phyloP scores from a whole-genome alignment of 2,329 filamentous ascomycete species.

The Xylaria sp. region DNA sequence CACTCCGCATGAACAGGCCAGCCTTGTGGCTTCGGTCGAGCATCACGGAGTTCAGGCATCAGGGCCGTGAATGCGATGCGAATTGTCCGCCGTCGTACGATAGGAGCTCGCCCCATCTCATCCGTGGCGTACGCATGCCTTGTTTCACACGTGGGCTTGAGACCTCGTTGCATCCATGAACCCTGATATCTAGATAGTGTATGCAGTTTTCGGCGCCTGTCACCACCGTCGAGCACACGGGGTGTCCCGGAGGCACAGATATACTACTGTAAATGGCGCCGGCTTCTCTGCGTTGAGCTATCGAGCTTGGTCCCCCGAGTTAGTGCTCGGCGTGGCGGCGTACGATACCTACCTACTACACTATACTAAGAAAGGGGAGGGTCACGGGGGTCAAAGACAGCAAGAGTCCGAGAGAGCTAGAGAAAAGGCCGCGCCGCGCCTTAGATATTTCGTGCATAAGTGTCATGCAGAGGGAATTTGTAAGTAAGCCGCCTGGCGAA shows the following conservation, averaged over 20 bases:
- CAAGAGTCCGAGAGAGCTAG: slow-evolving; percentile 6
- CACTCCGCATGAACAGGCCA: background rate
- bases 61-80: background rate
- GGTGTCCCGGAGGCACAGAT: too few relatives aligned
- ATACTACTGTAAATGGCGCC: too few relatives aligned
- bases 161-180: background rate
- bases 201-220: background rate
- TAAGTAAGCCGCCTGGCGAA: background rate
- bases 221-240: too few relatives aligned
- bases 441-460: slow-evolving; percentile 6
- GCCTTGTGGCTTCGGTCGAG: background rate
- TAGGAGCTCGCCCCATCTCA: background rate
- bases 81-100: background rate
- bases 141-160: background rate
- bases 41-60: background rate
- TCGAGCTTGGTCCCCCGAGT: too few relatives aligned
- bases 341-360: background rate
- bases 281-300: too few relatives aligned
- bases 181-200: background rate
- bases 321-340: too few relatives aligned
- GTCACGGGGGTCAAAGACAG: background rate
- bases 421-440: slow-evolving; percentile 1
- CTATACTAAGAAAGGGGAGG: background rate
- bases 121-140: background rate
- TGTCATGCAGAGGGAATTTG: background rate